A percentile compares a stretch with the other conserved stretches of the same genome.
Conservation (phyloP, 2,329 filamentous ascomycete genomes). For the Colletotrichum liaoningense region DNA sequence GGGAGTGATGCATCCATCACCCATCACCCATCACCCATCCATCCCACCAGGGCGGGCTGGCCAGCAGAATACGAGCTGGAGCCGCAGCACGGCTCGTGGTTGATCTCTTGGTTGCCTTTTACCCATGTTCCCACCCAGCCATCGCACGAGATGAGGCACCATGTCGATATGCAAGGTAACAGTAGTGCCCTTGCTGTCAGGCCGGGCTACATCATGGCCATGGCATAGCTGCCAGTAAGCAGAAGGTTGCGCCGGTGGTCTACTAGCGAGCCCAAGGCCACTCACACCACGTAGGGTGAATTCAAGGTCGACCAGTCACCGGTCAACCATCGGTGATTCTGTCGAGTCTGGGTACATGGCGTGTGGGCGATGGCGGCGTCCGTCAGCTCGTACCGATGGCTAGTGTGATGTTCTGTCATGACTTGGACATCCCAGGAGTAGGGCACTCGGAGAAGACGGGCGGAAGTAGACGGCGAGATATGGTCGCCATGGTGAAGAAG, state of each 20-base stretch:
- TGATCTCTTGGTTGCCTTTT: conserved; percentile 9
- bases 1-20: not conserved
- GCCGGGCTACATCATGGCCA: conserved; percentile 5
- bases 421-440: not conserved
- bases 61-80: conserved; percentile 17
- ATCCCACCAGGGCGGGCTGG: not conserved
- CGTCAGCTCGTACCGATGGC: conserved; percentile 6
- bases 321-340: conserved; percentile 1
- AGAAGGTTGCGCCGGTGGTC: not conserved
- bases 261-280: conserved; percentile 1
- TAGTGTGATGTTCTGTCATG: not conserved
- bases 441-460: not conserved
- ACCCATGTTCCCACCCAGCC: not conserved
- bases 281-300: not conserved
- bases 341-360: not conserved
- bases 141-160: not conserved
- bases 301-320: not conserved
- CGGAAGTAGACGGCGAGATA: not conserved
- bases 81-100: conserved; percentile 16
- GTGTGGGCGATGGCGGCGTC: not conserved
- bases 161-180: not conserved
- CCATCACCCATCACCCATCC: conserved; percentile 40
- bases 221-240: not conserved
- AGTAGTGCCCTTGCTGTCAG: conserved; percentile 1
- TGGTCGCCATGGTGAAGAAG: not conserved